phyloP scores from a whole-genome alignment of 176 grass and related monocot genomes.

The Musa schizocarpa region DNA sequence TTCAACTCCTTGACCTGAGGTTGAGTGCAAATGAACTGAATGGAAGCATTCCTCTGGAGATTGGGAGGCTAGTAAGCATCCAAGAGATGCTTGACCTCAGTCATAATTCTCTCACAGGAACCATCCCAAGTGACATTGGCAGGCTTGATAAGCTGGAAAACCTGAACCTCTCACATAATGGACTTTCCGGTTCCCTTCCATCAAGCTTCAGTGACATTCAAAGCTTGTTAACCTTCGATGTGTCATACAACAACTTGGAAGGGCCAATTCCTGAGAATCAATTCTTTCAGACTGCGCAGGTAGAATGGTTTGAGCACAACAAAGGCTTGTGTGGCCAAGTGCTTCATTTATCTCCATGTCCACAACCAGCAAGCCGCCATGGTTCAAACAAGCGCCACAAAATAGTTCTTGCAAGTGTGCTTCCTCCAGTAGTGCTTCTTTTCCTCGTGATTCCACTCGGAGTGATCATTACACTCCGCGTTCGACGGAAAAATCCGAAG shows the following conservation, averaged over 20 bases:
- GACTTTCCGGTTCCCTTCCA: conserved; percentile 26
- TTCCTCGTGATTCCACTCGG: not conserved
- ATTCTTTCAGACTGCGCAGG: not conserved
- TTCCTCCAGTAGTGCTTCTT: not conserved
- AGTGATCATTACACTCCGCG: not conserved
- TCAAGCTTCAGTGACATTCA: conserved; percentile 12
- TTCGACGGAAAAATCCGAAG: not conserved
- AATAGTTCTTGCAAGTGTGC: not conserved
- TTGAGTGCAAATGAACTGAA: conserved; percentile 19
- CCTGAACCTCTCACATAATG: conserved; percentile 34
- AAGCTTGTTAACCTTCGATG: conserved; percentile 26
- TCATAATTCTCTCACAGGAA: conserved; percentile 23
- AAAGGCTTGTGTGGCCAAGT: conserved; percentile 13
- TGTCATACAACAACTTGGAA: conserved; percentile 34
- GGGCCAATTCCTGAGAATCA: conserved; percentile 6
- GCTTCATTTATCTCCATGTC: conserved; percentile 9
- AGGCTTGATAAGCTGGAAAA: conserved; percentile 19
- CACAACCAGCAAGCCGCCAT: no score
- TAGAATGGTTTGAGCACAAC: conserved; percentile 17
- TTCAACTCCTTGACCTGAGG: conserved; percentile 18
- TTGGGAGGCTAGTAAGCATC: conserved; percentile 21
- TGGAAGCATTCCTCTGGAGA: conserved; percentile 28
- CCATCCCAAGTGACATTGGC: conserved; percentile 15
- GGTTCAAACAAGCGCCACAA: not conserved
- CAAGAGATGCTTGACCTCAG: conserved; percentile 23